Percentiles rank a stretch among this genome's conserved stretches.
phyloP scores from a whole-genome alignment of 75 land plant species.

The Selaginella moellendorffii region DNA sequence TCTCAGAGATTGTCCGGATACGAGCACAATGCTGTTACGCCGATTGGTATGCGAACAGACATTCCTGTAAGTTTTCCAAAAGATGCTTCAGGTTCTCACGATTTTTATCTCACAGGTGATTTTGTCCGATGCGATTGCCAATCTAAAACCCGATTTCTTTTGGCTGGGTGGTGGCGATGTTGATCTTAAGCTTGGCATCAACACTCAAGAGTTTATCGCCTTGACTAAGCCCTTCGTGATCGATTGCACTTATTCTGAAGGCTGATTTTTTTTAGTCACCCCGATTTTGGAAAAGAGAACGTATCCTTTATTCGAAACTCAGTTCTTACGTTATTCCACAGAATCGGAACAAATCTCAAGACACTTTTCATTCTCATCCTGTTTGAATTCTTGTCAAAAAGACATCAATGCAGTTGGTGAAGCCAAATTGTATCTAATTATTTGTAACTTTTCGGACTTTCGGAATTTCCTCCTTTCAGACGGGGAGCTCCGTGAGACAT shows the following conservation, averaged over 20 bases:
- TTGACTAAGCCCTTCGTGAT: constrained; percentile 64
- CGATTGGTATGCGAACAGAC: constrained; percentile 79
- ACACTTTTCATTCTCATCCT: no score
- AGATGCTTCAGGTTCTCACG: neutral
- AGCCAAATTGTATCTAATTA: no score
- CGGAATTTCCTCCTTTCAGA: no score
- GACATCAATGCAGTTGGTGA: no score
- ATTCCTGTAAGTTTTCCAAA: constrained; percentile 58
- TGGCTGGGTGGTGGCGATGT: constrained; percentile 98
- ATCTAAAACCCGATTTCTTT: constrained; percentile 64
- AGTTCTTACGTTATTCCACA: no score
- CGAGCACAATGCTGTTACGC: constrained; percentile 94
- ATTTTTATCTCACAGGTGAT: constrained; percentile 43
- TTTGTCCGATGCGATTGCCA: constrained; percentile 75
- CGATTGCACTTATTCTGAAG: constrained; percentile 33
- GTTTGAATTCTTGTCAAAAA: no score
- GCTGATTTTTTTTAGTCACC: neutral
- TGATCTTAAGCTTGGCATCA: constrained; percentile 81
- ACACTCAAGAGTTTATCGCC: constrained; percentile 53
- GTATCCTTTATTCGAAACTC: no score
- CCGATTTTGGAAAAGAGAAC: no score
- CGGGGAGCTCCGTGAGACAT: no score
- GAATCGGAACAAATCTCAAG: no score
- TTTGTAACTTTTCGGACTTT: no score
- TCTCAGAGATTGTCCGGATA: constrained; percentile 67